Conservation (phyloP, 345 rosid species). For the Salix arbutifolia region DNA sequence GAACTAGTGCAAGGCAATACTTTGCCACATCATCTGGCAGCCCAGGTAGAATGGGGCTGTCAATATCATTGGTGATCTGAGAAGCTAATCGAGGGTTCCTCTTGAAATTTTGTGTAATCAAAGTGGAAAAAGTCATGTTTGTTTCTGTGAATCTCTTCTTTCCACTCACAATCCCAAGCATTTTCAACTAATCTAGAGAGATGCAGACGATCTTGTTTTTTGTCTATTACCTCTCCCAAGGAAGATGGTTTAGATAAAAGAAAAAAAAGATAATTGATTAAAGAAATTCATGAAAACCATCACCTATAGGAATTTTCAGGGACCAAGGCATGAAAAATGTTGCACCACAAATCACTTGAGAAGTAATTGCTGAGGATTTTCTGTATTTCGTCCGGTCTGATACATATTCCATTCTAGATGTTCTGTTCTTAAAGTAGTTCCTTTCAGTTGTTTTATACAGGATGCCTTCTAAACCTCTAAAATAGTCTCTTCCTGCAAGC, state of each 20-base stretch:
- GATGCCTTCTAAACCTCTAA: slow-evolving; percentile 22
- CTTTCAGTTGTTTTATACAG: slow-evolving; percentile 10
- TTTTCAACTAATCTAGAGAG: slow-evolving; percentile 26
- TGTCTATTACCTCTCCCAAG: slow-evolving; percentile 20
- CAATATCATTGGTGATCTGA: slow-evolving; percentile 27
- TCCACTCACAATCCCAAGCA: slow-evolving; percentile 43
- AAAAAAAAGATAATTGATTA: slow-evolving; percentile 21
- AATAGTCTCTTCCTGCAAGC: slow-evolving; percentile 42
- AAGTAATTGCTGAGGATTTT: slow-evolving; percentile 46
- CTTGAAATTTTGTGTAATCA: slow-evolving; percentile 29
- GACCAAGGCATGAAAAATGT: slow-evolving; percentile 74
- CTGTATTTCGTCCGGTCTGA: slow-evolving; percentile 50
- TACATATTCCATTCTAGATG: slow-evolving; percentile 59
- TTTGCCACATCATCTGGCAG: slow-evolving; percentile 88
- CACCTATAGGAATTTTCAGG: slow-evolving; percentile 78
- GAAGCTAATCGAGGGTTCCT: slow-evolving; percentile 34
- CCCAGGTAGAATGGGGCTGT: slow-evolving; percentile 62
- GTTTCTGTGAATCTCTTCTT: slow-evolving; percentile 35
- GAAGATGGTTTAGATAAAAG: slow-evolving; percentile 17
- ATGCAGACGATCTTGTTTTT: slow-evolving; percentile 16
- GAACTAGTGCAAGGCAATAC: slow-evolving; percentile 75
- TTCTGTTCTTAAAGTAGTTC: slow-evolving; percentile 25
- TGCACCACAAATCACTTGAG: slow-evolving; percentile 59
- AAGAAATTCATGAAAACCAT: slow-evolving; percentile 79
- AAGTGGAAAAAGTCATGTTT: slow-evolving; percentile 29